phyloP scores from a whole-genome alignment of 2,329 filamentous ascomycete species.

The Fusarium brachygibbosum region DNA sequence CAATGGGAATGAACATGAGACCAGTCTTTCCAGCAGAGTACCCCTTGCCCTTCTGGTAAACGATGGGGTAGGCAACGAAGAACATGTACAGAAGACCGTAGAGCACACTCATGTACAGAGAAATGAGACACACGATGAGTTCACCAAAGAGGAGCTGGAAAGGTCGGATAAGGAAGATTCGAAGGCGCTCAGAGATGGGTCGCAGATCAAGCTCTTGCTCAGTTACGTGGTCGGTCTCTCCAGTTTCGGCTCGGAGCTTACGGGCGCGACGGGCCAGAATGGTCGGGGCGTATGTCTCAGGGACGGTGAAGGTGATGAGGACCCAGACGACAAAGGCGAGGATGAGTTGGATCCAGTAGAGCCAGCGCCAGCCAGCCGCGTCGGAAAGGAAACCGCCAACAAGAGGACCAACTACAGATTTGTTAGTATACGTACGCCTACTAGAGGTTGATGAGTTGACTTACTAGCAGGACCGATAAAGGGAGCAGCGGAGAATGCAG shows the following conservation, averaged over 20 bases:
- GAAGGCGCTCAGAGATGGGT: slow-evolving; percentile 75
- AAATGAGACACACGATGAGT: slow-evolving; percentile 86
- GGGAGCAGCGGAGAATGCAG: slow-evolving; percentile 84
- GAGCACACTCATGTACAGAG: slow-evolving; percentile 86
- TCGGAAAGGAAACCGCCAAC: slow-evolving; percentile 82
- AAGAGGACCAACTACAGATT: slow-evolving; percentile 71
- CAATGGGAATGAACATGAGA: slow-evolving; percentile 88
- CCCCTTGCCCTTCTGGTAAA: slow-evolving; percentile 85
- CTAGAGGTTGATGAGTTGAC: slow-evolving; percentile 26
- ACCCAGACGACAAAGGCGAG: slow-evolving; percentile 77
- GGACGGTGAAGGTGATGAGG: slow-evolving; percentile 87
- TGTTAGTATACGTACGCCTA: slow-evolving; percentile 12
- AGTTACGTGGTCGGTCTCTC: slow-evolving; percentile 77
- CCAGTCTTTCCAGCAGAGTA: slow-evolving; percentile 81
- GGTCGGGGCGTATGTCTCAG: slow-evolving; percentile 88
- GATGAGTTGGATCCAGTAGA: slow-evolving; percentile 91
- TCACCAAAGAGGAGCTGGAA: slow-evolving; percentile 89
- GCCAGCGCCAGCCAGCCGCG: slow-evolving; percentile 80
- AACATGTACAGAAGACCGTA: slow-evolving; percentile 84
- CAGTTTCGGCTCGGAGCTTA: slow-evolving; percentile 78
- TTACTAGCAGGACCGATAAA: slow-evolving; percentile 82
- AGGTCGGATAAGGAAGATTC: slow-evolving; percentile 82
- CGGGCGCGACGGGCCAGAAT: slow-evolving; percentile 78
- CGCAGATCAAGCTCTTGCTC: slow-evolving; percentile 84
- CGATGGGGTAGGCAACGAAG: slow-evolving; percentile 76